phyloP scores from a whole-genome alignment of 768 basidiomycete genomes.

The Auriculariales sp. region DNA sequence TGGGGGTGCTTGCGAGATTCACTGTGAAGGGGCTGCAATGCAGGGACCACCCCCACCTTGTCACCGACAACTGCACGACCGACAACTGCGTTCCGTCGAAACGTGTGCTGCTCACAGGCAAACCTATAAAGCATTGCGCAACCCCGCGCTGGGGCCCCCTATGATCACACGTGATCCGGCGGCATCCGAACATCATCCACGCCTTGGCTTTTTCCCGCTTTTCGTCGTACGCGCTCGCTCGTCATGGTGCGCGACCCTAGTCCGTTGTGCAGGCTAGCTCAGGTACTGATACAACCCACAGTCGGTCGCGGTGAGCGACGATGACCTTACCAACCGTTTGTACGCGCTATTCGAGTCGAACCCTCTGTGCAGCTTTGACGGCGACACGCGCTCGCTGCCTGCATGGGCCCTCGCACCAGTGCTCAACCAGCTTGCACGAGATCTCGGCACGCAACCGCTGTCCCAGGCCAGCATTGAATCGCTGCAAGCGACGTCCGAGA shows the following conservation, averaged over 20 bases:
- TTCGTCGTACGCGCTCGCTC: not conserved
- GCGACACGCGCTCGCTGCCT: slow-evolving; percentile 43
- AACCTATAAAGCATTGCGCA: too few relatives aligned
- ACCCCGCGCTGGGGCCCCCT: too few relatives aligned
- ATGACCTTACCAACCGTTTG: slow-evolving; percentile 34
- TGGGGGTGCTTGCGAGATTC: too few relatives aligned
- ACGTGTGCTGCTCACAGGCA: too few relatives aligned
- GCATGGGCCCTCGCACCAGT: slow-evolving; percentile 59
- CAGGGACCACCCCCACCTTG: too few relatives aligned
- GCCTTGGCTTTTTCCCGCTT: too few relatives aligned
- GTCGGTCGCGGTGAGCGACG: slow-evolving; percentile 56
- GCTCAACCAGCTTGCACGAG: slow-evolving; percentile 46
- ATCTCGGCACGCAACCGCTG: slow-evolving; percentile 49
- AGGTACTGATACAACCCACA: slow-evolving; percentile 45
- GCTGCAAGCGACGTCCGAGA: not conserved
- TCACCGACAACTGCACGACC: too few relatives aligned
- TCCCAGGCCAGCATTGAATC: slow-evolving; percentile 38
- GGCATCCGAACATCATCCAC: too few relatives aligned
- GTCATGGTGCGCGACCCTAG: not conserved
- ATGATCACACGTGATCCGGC: too few relatives aligned
- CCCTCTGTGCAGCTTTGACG: slow-evolving; percentile 41
- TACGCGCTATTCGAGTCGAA: slow-evolving; percentile 44
- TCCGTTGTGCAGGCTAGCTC: not conserved
- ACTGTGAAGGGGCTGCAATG: too few relatives aligned
- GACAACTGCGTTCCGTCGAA: too few relatives aligned